phyloP scores from a whole-genome alignment of 116 monocot species.

The Cymodocea nodosa region DNA sequence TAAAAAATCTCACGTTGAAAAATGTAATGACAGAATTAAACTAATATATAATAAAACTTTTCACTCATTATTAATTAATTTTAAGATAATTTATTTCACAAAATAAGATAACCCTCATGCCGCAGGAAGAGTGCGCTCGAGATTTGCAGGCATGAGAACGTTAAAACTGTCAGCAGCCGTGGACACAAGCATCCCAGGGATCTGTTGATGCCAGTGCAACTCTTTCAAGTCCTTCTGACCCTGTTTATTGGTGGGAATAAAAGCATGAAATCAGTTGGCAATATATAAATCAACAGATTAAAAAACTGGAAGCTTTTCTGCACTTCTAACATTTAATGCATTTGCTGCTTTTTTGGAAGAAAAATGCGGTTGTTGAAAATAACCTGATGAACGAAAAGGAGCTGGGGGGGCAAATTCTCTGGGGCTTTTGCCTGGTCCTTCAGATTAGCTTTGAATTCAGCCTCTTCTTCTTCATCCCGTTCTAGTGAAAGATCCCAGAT shows the following conservation, averaged over 20 bases:
- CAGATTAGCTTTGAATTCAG: constrained; percentile 71
- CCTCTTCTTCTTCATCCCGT: constrained; percentile 91
- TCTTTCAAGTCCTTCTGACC: constrained; percentile 93
- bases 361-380: background rate
- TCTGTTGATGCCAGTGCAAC: constrained; percentile 89
- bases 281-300: too few species aligned
- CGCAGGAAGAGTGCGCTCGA: constrained; percentile 57
- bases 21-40: too few species aligned
- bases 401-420: constrained; percentile 84
- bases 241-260: constrained; percentile 20
- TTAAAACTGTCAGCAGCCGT: constrained; percentile 87
- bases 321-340: too few species aligned
- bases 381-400: constrained; percentile 98
- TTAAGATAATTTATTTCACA: too few species aligned
- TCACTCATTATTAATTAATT: too few species aligned
- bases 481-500: constrained; percentile 97
- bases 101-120: background rate
- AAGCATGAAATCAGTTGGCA: background rate
- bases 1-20: too few species aligned
- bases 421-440: constrained; percentile 85
- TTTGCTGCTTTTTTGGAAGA: too few species aligned
- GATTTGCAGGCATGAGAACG: constrained; percentile 73
- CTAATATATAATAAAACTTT: too few species aligned
- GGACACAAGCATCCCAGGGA: constrained; percentile 82
- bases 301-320: too few species aligned